Evolutionary conservation across 352 stramenopile genomes (phyloP), one percentile per base, ranked within the genome.

Genomic region (Phytophthora tubulina): DNA sequence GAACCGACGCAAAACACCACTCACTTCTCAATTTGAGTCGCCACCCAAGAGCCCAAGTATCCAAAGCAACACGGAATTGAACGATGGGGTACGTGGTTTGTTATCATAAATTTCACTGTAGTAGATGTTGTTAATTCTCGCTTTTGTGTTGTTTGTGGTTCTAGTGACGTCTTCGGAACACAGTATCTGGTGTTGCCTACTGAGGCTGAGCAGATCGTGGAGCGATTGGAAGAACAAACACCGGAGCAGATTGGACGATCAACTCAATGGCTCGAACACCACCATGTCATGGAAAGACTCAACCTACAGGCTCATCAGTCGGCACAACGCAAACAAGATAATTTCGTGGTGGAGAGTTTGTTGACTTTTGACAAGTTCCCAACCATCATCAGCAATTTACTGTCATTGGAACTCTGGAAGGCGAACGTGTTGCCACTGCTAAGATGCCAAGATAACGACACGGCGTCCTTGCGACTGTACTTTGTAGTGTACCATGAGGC

Each of bases 291-390:
- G 54, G 91, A 98, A 70, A 98, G 97, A 70, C 74, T 99, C 49
- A 99, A 99, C 59, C 54, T 98, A 9, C 95, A 98, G 69, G 90
- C 93, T 32, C 92, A 98, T 61, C 94, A 98, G 67, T 97, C 90
- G 11, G 93, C 93, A 0, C 92, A 96, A 77, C 80, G 73, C 51
- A 94, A 95, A 44, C 81, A 93, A 46, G 96, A 98, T 73, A 97
- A 98, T 75, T 99, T 98, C 71, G 91, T 99, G 38, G 76, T 99
- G 52, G 96, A 99, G 69, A 84, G 75, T 35, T 60, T 98, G 48
- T 70, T 98, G 55, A 98, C 96, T 36, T 98, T 97, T 69, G 78
- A 95, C 57, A 98, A 98, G 72, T 80, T 99, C 32, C 79, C 81
- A 10, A 82, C 85, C 2, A n/a, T 99, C 32, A 72, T 99, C 36